Percentiles rank a stretch among this genome's conserved stretches.
Evolutionary conservation across 83 land plant genomes (phyloP).

Genomic region (Thuja plicata): DNA sequence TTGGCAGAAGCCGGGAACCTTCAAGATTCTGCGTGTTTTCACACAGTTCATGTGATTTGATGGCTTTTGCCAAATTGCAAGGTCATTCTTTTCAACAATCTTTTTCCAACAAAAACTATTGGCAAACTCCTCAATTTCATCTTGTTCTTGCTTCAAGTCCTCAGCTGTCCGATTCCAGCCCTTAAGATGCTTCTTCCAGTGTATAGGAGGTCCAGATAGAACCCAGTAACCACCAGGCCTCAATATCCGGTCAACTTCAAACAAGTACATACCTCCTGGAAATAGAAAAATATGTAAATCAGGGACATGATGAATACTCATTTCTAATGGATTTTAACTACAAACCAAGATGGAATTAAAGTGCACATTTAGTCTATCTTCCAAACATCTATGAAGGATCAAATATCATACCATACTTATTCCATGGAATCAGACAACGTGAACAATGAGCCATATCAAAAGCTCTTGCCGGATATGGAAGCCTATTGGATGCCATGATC

Average conservation of each 20-base stretch:
- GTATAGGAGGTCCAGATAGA: slow-evolving; percentile 57
- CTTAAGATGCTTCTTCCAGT: slow-evolving; percentile 41
- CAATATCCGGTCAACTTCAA: slow-evolving; percentile 46
- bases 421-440: slow-evolving; percentile 36
- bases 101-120: slow-evolving; percentile 53
- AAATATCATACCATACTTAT: slow-evolving; percentile 25
- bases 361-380: not conserved
- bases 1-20: slow-evolving; percentile 29
- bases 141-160: slow-evolving; percentile 43
- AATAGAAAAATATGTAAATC: not conserved
- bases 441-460: slow-evolving; percentile 44
- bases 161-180: slow-evolving; percentile 44
- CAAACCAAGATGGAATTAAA: not conserved
- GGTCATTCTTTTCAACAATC: slow-evolving; percentile 39
- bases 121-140: slow-evolving; percentile 44
- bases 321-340: not conserved
- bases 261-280: slow-evolving; percentile 42
- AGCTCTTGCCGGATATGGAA: slow-evolving; percentile 44
- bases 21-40: slow-evolving; percentile 10
- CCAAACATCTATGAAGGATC: not conserved
- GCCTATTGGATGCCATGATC: slow-evolving; percentile 29
- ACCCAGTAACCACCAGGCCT: slow-evolving; percentile 50
- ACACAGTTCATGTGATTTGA: slow-evolving; percentile 30
- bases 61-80: slow-evolving; percentile 58
- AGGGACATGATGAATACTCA: not conserved